phyloP scores from a whole-genome alignment of 768 basidiomycete genomes.

The Boletus reticuloceps region DNA sequence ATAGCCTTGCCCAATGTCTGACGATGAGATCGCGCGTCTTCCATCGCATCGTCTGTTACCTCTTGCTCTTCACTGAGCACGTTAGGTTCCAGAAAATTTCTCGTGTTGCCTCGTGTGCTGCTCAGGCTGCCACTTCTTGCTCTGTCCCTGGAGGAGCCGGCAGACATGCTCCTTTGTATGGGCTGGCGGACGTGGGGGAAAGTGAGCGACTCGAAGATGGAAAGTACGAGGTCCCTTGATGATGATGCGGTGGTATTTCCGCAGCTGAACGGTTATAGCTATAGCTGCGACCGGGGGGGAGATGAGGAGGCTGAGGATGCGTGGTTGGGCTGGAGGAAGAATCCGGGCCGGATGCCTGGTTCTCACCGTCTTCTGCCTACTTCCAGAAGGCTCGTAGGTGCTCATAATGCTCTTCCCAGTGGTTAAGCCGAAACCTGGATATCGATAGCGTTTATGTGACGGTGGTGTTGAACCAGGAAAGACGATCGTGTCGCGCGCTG shows the following conservation, averaged over 20 bases:
- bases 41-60: conserved; percentile 35
- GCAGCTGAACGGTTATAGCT: conserved; percentile 57
- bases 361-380: conserved; percentile 32
- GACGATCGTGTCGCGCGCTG: not conserved
- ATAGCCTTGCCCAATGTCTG: conserved; percentile 40
- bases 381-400: conserved; percentile 16
- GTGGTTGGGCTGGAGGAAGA: conserved; percentile 43
- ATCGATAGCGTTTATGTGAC: not conserved
- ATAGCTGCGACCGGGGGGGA: conserved; percentile 47
- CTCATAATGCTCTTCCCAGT: conserved; percentile 7
- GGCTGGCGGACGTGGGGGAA: conserved; percentile 47
- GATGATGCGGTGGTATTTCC: conserved; percentile 59
- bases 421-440: not conserved
- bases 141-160: conserved; percentile 46
- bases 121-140: conserved; percentile 62
- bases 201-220: conserved; percentile 37
- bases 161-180: conserved; percentile 49
- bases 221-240: conserved; percentile 69
- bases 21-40: conserved; percentile 21
- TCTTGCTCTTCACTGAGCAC: conserved; percentile 55
- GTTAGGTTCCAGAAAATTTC: conserved; percentile 43
- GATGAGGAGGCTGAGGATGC: conserved; percentile 26
- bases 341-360: conserved; percentile 30
- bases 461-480: not conserved
- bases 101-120: conserved; percentile 51